Conservation (phyloP, 1,139 yeast genomes). For the Pichia sp. region DNA sequence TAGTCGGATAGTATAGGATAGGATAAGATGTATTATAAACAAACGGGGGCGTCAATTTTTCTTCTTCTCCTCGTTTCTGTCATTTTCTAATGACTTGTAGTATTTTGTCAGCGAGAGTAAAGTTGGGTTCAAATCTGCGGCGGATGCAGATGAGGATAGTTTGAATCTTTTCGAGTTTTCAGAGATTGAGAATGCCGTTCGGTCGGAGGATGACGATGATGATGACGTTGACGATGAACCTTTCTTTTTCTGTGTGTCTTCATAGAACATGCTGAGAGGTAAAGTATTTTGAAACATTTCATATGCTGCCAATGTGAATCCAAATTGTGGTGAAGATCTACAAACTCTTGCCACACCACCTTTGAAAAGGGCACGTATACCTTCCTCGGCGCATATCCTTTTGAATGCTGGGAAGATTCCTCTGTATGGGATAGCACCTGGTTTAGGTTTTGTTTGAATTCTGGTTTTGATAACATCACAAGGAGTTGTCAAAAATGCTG, state of each 20-base stretch:
- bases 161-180: slow-evolving; percentile 25
- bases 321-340: slow-evolving; percentile 96
- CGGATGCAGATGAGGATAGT: slow-evolving; percentile 20
- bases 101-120: slow-evolving; percentile 16
- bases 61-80: slow-evolving; percentile 1
- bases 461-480: slow-evolving; percentile 96
- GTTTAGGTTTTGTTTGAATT: slow-evolving; percentile 76
- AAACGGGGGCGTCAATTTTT: background rate
- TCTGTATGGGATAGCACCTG: slow-evolving; percentile 68
- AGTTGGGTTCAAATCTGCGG: slow-evolving; percentile 24
- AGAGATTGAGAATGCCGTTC: slow-evolving; percentile 6
- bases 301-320: slow-evolving; percentile 94
- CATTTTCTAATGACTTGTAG: slow-evolving; percentile 10
- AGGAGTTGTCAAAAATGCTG: slow-evolving; percentile 94
- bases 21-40: too few relatives aligned
- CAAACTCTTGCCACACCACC: slow-evolving; percentile 95
- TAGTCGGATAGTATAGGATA: too few relatives aligned
- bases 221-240: background rate
- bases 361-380: slow-evolving; percentile 75
- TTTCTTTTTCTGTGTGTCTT: slow-evolving; percentile 17
- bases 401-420: slow-evolving; percentile 74
- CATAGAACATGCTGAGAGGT: slow-evolving; percentile 37
- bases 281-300: slow-evolving; percentile 66
- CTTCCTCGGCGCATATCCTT: slow-evolving; percentile 61
- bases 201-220: slow-evolving; percentile 1